Base-by-base conservation (phyloP, 305 asterid species). In the Fraxinus ornus region DNA sequence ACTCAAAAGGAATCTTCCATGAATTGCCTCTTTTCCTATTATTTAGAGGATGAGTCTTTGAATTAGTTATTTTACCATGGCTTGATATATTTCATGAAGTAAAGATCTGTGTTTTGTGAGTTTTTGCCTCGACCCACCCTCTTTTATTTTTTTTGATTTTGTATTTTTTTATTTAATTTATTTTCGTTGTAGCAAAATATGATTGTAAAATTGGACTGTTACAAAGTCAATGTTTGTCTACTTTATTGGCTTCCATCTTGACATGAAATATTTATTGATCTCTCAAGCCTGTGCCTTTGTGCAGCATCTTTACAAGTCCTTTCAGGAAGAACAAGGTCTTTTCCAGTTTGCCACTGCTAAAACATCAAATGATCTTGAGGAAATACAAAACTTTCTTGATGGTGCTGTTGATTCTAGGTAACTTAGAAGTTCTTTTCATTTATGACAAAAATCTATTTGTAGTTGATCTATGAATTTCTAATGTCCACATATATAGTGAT, bases 291-390 rank as follows among this genome's bases (percentile, higher is more conserved):
- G 26, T 77, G 74, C n/a, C n/a, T 66, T 79, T 86, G 91, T 86
- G 91, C 97, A 96, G 99, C 90, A 88, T 78, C 98, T 96, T 83
- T 96, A 94, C 86, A 82, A 88, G 83, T 96, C 98, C 66, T 93
- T 96, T 85, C 86, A 88, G 90, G 98, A 94, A 89, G 98, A 93
- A 83, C 83, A 80, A 76, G 97, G 97, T 15, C 90, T 87, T 88
- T 86, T 96, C 49, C 95, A 94, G 86, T 94, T 90, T 88, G 98
- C 97, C 66, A 94, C 97, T 81, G 91, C 95, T 82, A 84, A 91
- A 85, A 84, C 93, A 86, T 96, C 98, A 81, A 91, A 91, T 75
- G 98, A 96, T 87, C 95, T 94, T 0, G 99, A 96, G 89, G 97
- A 93, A 90, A 96, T 96, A 88, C 97, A 95, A 72, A 91, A 90